Evolutionary conservation across 306 rosid genomes (phyloP).

Genomic region (Glycine tomentella): DNA sequence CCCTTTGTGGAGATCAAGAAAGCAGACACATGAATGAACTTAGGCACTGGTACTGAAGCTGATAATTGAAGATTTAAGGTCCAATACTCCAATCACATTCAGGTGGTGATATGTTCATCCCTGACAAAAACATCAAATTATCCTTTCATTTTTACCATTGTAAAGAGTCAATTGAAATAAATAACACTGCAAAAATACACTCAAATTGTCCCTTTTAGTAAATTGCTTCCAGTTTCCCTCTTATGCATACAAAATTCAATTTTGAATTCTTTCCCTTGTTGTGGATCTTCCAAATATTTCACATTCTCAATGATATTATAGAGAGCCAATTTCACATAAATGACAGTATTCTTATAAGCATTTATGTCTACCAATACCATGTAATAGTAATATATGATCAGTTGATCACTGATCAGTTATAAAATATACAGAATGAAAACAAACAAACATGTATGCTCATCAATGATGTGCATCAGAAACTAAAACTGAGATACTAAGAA

Average conservation of each 20-base stretch:
- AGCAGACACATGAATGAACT: constrained; percentile 8
- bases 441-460: constrained; percentile 1
- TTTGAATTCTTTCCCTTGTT: background rate
- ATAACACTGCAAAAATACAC: constrained; percentile 17
- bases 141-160: constrained; percentile 13
- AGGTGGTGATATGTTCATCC: constrained; percentile 31
- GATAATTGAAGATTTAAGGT: background rate
- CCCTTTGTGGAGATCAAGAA: constrained; percentile 19
- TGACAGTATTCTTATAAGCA: constrained; percentile 5
- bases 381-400: constrained; percentile 21
- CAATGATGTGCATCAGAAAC: constrained; percentile 9
- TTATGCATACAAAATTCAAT: background rate
- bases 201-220: background rate
- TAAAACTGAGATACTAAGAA: background rate
- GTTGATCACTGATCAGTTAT: background rate
- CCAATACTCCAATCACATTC: background rate
- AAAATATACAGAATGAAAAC: constrained; percentile 20
- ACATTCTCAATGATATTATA: background rate
- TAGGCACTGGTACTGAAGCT: constrained; percentile 8
- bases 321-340: constrained; percentile 8
- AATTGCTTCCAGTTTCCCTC: background rate
- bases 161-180: constrained; percentile 27
- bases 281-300: constrained; percentile 8
- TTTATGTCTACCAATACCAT: background rate
- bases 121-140: constrained; percentile 32